Evolutionary conservation across 2,329 filamentous ascomycete genomes (phyloP).

Genomic region (Truncatella angustata): DNA sequence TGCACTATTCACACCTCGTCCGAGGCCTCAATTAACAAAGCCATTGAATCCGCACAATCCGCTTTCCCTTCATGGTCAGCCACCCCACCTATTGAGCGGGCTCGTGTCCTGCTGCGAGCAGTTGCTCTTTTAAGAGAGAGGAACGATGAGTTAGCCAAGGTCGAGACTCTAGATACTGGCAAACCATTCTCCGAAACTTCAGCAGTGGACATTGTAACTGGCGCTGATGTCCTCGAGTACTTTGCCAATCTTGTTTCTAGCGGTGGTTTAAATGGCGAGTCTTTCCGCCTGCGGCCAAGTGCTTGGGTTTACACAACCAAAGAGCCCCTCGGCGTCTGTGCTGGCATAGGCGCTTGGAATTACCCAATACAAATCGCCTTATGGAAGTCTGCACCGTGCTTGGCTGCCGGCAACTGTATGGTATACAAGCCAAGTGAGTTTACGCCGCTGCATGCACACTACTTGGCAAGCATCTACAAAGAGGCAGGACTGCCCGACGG

Average conservation of each 20-base stretch:
- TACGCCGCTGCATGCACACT: slow-evolving; percentile 77
- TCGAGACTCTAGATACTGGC: slow-evolving; percentile 84
- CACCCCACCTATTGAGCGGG: slow-evolving; percentile 71
- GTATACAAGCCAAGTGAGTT: slow-evolving; percentile 89
- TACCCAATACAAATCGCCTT: slow-evolving; percentile 88
- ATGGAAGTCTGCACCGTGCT: slow-evolving; percentile 84
- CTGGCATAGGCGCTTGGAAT: slow-evolving; percentile 87
- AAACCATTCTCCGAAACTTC: slow-evolving; percentile 84
- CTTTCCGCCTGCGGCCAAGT: slow-evolving; percentile 68
- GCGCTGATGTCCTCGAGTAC: slow-evolving; percentile 83
- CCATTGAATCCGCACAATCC: slow-evolving; percentile 65
- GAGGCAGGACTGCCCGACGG: slow-evolving; percentile 78
- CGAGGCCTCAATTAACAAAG: slow-evolving; percentile 64
- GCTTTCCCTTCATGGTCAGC: slow-evolving; percentile 77
- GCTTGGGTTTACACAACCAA: slow-evolving; percentile 84
- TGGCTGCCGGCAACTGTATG: slow-evolving; percentile 86
- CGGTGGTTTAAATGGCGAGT: slow-evolving; percentile 78
- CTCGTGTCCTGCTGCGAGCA: slow-evolving; percentile 75
- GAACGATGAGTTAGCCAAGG: slow-evolving; percentile 75
- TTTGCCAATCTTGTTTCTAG: slow-evolving; percentile 77
- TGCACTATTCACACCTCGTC: slow-evolving; percentile 73
- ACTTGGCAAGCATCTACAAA: slow-evolving; percentile 71
- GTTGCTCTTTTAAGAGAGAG: slow-evolving; percentile 69
- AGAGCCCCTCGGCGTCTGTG: slow-evolving; percentile 79
- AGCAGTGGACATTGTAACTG: slow-evolving; percentile 78